A percentile compares a stretch with the other conserved stretches of the same genome.
Conservation (phyloP, 2,329 filamentous ascomycete genomes). For the Tolypocladium tropicale region DNA sequence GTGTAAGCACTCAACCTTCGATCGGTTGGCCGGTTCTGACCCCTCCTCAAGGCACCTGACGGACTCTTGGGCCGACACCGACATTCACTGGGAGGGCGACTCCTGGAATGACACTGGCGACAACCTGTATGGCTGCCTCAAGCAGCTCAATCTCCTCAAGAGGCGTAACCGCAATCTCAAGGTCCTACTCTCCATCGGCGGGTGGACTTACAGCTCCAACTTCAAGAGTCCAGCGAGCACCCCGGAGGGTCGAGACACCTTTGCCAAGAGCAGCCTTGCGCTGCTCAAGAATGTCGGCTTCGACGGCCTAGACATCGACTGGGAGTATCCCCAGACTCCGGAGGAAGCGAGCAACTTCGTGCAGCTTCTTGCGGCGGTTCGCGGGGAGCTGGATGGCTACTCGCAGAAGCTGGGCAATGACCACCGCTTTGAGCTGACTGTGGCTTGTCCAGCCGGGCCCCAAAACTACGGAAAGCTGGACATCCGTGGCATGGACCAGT, state of each 20-base stretch:
- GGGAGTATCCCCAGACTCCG: slow-evolving; percentile 52
- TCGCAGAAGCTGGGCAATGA: slow-evolving; percentile 27
- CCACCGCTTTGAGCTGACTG: slow-evolving; percentile 53
- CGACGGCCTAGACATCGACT: slow-evolving; percentile 59
- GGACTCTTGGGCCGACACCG: slow-evolving; percentile 55
- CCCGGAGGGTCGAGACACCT: slow-evolving; percentile 54
- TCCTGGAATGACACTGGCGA: slow-evolving; percentile 61
- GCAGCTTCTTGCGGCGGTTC: slow-evolving; percentile 45
- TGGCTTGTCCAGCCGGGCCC: slow-evolving; percentile 53
- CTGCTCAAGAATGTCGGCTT: slow-evolving; percentile 76
- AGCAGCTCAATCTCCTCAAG: slow-evolving; percentile 82
- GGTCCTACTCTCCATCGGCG: slow-evolving; percentile 75
- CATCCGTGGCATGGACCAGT: slow-evolving; percentile 51
- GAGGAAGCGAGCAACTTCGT: slow-evolving; percentile 49
- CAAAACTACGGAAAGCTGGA: slow-evolving; percentile 54
- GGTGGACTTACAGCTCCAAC: slow-evolving; percentile 85
- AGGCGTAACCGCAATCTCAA: slow-evolving; percentile 73
- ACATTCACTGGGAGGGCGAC: slow-evolving; percentile 64
- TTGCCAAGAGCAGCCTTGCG: slow-evolving; percentile 64
- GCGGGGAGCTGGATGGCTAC: slow-evolving; percentile 49
- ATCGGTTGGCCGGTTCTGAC: not conserved
- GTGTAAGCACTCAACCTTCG: slow-evolving; percentile 37
- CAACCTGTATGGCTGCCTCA: slow-evolving; percentile 82
- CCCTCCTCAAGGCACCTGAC: slow-evolving; percentile 34
- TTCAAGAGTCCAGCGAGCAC: slow-evolving; percentile 69